A percentile compares a stretch with the other conserved stretches of the same genome.
Evolutionary conservation across 176 grass and related monocot species (phyloP).

Genomic region (Dactylis glomerata): DNA sequence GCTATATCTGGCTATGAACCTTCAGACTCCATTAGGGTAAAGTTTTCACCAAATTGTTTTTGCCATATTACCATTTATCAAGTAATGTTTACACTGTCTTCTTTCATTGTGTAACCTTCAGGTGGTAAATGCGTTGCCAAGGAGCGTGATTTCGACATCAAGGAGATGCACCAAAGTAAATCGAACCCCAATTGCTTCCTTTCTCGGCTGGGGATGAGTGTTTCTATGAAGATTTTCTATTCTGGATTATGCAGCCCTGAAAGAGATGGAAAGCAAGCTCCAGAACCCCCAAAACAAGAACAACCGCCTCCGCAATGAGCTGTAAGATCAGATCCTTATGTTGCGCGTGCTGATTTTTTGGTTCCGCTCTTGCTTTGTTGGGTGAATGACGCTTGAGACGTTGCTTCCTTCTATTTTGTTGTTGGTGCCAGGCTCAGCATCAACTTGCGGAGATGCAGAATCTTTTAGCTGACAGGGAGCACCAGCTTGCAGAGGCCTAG

Average conservation of each 20-base stretch:
- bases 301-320: conserved; percentile 27
- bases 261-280: conserved; percentile 47
- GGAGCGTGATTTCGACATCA: conserved; percentile 3
- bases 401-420: conserved; percentile 5
- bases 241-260: conserved; percentile 71
- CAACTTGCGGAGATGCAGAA: conserved; percentile 27
- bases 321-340: conserved; percentile 56
- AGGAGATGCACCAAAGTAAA: conserved; percentile 43
- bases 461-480: not conserved
- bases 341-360: not conserved
- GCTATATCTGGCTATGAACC: conserved; percentile 98
- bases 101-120: conserved; percentile 41
- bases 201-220: not conserved
- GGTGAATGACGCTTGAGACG: not conserved
- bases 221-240: not conserved
- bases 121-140: conserved; percentile 87
- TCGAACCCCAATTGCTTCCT: not conserved
- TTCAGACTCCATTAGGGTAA: conserved; percentile 99
- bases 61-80: conserved; percentile 9
- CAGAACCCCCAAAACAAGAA: conserved; percentile 50
- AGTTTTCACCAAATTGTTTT: conserved; percentile 14
- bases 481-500: conserved; percentile 13
- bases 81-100: conserved; percentile 7
- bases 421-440: conserved; percentile 30
- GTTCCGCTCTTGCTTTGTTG: not conserved